These are phyloP conservation scores for Globisporangium abappressorium DNA, from an alignment of 352 stramenopile genomes.

Conservation along the genomic window DNA sequence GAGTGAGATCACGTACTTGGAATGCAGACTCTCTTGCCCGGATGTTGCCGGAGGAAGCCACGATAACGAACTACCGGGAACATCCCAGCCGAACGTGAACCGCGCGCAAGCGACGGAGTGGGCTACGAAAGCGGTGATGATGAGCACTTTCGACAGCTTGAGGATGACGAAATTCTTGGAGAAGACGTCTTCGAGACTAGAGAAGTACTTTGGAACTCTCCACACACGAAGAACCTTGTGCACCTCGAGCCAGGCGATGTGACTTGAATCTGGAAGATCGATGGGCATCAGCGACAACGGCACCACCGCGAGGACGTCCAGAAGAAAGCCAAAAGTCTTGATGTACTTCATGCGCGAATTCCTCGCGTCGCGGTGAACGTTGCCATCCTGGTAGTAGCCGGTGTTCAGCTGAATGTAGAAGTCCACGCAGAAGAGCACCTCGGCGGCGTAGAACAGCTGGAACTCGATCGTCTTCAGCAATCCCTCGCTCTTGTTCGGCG, in stretches of 20 bases:
- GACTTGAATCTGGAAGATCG: constrained; percentile 9
- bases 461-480: constrained; percentile 4
- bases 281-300: constrained; percentile 30
- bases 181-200: constrained; percentile 51
- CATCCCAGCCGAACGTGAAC: constrained; percentile 49
- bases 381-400: constrained; percentile 45
- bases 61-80: constrained; percentile 13
- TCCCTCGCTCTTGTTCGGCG: not conserved
- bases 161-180: constrained; percentile 50
- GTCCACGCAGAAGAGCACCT: constrained; percentile 49
- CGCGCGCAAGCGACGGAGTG: constrained; percentile 49
- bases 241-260: constrained; percentile 34
- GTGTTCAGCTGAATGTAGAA: constrained; percentile 60
- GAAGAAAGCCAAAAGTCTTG: constrained; percentile 39
- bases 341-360: constrained; percentile 41
- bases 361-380: constrained; percentile 26
- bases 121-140: constrained; percentile 34
- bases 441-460: constrained; percentile 34
- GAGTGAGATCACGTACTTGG: constrained; percentile 45
- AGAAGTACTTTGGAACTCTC: constrained; percentile 37
- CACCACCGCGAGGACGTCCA: constrained; percentile 42
- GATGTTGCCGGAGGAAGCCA: constrained; percentile 29
- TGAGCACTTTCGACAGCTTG: constrained; percentile 50
- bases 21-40: not conserved
- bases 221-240: constrained; percentile 37